phyloP scores from a whole-genome alignment of 768 basidiomycete genomes.

The Stropharia rugosoannulata region DNA sequence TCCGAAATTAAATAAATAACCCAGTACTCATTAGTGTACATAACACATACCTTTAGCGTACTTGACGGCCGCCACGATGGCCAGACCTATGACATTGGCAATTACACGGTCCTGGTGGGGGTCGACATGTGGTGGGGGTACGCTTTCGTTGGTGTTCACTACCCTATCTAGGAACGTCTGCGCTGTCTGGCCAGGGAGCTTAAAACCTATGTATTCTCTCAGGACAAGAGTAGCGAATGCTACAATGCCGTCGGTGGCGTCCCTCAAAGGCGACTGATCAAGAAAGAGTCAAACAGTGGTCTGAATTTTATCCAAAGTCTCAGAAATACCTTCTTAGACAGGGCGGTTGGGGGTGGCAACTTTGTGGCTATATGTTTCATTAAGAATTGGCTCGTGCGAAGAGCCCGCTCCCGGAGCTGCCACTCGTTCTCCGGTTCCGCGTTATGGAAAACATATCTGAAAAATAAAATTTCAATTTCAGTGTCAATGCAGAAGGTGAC shows the following conservation, averaged over 20 bases:
- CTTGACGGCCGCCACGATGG: conserved; percentile 20
- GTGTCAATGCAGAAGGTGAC: background rate
- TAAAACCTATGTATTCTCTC: conserved; percentile 3
- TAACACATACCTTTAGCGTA: conserved; percentile 19
- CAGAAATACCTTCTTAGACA: background rate
- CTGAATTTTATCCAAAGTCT: background rate
- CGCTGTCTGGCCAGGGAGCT: conserved; percentile 8
- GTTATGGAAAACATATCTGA: conserved; percentile 22
- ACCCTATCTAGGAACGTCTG: conserved; percentile 18
- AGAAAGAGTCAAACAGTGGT: background rate
- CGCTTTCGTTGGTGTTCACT: conserved; percentile 12
- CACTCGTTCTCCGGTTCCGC: conserved; percentile 21
- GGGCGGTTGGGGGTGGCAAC: background rate
- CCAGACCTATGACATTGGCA: conserved; percentile 14
- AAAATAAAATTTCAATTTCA: background rate
- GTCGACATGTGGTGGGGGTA: background rate
- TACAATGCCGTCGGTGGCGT: no score
- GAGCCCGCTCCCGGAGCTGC: conserved; percentile 14
- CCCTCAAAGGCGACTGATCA: no score
- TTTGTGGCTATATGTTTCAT: background rate
- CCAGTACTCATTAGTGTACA: background rate
- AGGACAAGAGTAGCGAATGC: no score
- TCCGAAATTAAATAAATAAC: background rate
- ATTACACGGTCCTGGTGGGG: background rate
- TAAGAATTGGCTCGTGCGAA: conserved; percentile 10